Evolutionary conservation across 1,284 basidiomycete genomes (phyloP), one percentile per base, ranked within the genome.

Genomic region (Ustilago tritici): DNA sequence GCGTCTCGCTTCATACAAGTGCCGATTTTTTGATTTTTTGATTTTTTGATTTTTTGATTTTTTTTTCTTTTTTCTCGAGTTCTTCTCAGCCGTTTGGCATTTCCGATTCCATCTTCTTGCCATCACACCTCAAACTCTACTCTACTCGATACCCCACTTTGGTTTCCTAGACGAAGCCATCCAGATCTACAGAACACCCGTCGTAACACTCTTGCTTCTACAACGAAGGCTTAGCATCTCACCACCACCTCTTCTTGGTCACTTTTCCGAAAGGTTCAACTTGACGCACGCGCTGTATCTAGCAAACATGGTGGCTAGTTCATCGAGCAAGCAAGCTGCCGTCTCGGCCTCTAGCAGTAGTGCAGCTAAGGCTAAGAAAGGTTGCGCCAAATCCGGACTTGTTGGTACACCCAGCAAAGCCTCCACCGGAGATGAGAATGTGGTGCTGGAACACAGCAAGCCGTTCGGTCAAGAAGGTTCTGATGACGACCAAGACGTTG

Each of bases 401-500:
- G 70, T 73, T 12, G 70, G 70, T 3, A 60, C 64, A 4, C 43
- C 57, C 1, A 28, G 11, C 15, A 65, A 61, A 34, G 12, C 57
- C 6, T 31, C n/a, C 3, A 43, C 19, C 0, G 38, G 28, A 12
- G 49, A 28, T 7, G 60, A 52, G 2, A 60, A 68, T 0, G 54
- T 56, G 28, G 64, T 65, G 2, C 43, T 78, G 0, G 75, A 71
- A 54, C 76, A 78, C 49, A 68, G 65, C 58, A 80, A 78, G 63
- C 75, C 78, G 0, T 76, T 80, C 23, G 75, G 78, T 2, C 34
- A 56, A 62, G 78, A 80, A 14, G 66, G 50, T 12, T 69, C 62
- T 1, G 73, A 76, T 17, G 74, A 77, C n/a, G 74, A 76, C 15
- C 65, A 69, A 41, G 75, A 75, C 40, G 64, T 72, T 2, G 75